Percentiles rank a stretch among this genome's conserved stretches.
Evolutionary conservation across 1,284 basidiomycete genomes (phyloP).

Genomic region (Puccinia sorghi): DNA sequence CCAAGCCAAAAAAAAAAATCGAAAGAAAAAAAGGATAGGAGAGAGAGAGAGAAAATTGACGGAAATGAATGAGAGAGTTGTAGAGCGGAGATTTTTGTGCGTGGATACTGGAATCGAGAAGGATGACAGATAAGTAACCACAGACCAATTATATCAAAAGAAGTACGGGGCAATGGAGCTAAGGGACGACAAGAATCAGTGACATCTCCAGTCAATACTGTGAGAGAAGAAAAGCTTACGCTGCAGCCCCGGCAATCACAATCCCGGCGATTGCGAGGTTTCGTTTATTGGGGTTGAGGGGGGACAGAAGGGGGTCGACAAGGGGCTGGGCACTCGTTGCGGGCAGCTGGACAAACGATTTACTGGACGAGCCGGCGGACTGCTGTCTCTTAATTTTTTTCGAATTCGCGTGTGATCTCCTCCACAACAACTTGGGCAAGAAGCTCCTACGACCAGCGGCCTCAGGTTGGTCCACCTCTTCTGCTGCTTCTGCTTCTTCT

Average conservation of each 20-base stretch:
- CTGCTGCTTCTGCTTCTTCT: not conserved
- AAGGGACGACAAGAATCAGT: not conserved
- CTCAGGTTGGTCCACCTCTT: not conserved
- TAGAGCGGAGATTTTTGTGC: no score
- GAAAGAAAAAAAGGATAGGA: no score
- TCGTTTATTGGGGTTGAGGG: conserved; percentile 19
- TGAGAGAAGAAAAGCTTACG: conserved; percentile 16
- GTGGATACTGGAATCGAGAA: no score
- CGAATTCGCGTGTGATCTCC: not conserved
- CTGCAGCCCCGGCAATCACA: conserved; percentile 43
- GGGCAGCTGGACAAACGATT: not conserved
- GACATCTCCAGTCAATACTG: not conserved
- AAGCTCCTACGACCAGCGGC: not conserved
- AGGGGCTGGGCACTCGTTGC: not conserved
- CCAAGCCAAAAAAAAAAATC: no score
- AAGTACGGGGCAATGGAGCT: conserved; percentile 8
- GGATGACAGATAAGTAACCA: not conserved
- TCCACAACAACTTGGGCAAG: conserved; percentile 22
- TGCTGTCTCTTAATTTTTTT: conserved; percentile 7
- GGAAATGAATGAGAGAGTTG: no score
- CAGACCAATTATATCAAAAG: not conserved
- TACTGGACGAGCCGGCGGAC: not conserved
- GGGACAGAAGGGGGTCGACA: not conserved
- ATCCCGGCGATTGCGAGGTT: conserved; percentile 39
- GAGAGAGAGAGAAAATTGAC: no score